phyloP scores from a whole-genome alignment of 129 eudicot genomes.

The Flaveria linearis region DNA sequence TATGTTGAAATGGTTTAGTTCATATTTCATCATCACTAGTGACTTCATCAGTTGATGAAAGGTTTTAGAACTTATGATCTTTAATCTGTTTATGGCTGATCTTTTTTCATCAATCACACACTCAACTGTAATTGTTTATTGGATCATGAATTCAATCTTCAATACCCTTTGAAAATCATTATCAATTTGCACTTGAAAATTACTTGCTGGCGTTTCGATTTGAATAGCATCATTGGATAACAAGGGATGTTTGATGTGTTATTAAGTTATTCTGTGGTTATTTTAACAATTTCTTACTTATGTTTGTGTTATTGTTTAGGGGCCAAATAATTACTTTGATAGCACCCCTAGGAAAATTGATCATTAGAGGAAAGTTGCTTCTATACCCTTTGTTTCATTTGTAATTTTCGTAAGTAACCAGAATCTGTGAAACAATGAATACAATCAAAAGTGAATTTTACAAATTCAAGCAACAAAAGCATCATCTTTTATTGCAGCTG shows the following conservation, averaged over 20 bases:
- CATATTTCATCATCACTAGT: conserved; percentile 21
- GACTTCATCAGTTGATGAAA: conserved; percentile 34
- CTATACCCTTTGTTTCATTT: not conserved
- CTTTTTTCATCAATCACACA: not conserved
- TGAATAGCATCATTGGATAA: not conserved
- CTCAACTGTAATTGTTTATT: not conserved
- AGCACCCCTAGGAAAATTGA: not conserved
- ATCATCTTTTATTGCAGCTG: not conserved
- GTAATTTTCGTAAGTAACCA: not conserved
- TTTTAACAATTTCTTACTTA: not conserved
- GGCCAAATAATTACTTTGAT: not conserved
- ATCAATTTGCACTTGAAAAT: not conserved
- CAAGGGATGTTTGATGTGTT: no score
- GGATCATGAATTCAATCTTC: not conserved
- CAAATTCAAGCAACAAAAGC: not conserved
- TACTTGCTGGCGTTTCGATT: not conserved
- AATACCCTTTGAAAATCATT: not conserved
- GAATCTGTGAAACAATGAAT: not conserved
- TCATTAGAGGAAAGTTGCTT: not conserved
- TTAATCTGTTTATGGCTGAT: conserved; percentile 4
- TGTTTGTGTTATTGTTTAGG: not conserved
- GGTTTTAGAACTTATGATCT: conserved; percentile 21
- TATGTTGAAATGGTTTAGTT: not conserved
- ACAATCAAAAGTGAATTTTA: not conserved
- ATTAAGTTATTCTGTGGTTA: no score